A percentile compares a stretch with the other conserved stretches of the same genome.
Conservation (phyloP, 495 filamentous ascomycete genomes). For the Hypoxylon perforatum region DNA sequence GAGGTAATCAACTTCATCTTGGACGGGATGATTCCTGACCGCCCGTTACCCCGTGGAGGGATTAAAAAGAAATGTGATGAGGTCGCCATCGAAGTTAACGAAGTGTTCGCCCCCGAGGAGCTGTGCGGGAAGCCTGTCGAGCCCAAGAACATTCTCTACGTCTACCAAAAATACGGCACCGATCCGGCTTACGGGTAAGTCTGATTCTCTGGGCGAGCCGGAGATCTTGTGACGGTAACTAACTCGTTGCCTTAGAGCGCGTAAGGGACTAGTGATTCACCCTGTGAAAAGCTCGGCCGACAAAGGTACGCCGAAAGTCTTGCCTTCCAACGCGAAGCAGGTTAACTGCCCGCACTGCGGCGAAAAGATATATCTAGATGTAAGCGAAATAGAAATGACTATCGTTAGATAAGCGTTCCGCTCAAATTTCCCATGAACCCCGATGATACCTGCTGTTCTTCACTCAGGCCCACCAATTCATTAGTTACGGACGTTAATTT, state of each 20-base stretch:
- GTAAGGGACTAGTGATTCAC: neutral
- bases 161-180: slow-evolving; percentile 20
- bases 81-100: slow-evolving; percentile 2
- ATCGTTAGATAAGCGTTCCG: no score
- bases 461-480: neutral
- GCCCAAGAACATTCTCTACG: slow-evolving; percentile 13
- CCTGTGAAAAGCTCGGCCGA: neutral
- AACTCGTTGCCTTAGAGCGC: slow-evolving; percentile 8
- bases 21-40: slow-evolving; percentile 3
- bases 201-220: neutral
- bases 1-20: slow-evolving; percentile 25
- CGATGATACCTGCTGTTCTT: neutral
- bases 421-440: no score
- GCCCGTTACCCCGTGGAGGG: slow-evolving; percentile 6
- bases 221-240: neutral
- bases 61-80: neutral
- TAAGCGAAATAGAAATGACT: neutral
- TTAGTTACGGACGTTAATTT: neutral
- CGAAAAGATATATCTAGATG: neutral
- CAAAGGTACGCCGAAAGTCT: neutral
- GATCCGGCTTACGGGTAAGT: slow-evolving; percentile 27
- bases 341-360: neutral
- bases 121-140: neutral
- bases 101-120: slow-evolving; percentile 1
- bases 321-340: neutral